These are phyloP conservation scores for Rhinocladiella mackenziei DNA, from an alignment of 2,329 filamentous ascomycete genomes.

Conservation along the genomic window DNA sequence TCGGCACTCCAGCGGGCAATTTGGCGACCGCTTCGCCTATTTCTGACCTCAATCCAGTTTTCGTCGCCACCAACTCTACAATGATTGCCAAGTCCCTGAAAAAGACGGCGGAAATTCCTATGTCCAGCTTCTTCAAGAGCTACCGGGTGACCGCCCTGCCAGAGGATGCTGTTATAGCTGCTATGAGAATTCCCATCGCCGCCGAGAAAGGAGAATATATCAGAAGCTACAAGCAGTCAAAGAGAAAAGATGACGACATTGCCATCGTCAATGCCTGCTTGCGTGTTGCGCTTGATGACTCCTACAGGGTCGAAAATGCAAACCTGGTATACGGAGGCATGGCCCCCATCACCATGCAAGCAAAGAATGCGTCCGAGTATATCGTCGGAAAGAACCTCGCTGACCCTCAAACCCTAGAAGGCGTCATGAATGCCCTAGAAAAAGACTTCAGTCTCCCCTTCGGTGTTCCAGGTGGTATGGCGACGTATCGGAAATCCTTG, in stretches of 20 bases:
- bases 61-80: constrained; percentile 79
- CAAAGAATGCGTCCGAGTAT: constrained; percentile 70
- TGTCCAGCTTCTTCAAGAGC: constrained; percentile 87
- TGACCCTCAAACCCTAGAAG: constrained; percentile 78
- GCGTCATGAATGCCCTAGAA: constrained; percentile 83
- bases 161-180: constrained; percentile 76
- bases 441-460: constrained; percentile 84
- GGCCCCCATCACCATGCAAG: constrained; percentile 85
- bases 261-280: constrained; percentile 91
- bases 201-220: constrained; percentile 74
- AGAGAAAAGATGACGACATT: constrained; percentile 96
- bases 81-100: constrained; percentile 73
- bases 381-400: constrained; percentile 74
- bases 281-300: constrained; percentile 65
- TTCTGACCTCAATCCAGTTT: constrained; percentile 90
- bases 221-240: constrained; percentile 90
- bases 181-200: constrained; percentile 78
- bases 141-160: constrained; percentile 82
- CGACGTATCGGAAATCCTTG: constrained; percentile 85
- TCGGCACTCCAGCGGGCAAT: constrained; percentile 94
- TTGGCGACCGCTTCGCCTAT: constrained; percentile 92
- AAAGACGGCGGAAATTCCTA: constrained; percentile 77
- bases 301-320: constrained; percentile 66
- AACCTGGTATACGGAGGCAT: constrained; percentile 91
- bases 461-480: constrained; percentile 94